Evolutionary conservation across 1,139 yeast genomes (phyloP).

Genomic region (Maudiozyma humilis): DNA sequence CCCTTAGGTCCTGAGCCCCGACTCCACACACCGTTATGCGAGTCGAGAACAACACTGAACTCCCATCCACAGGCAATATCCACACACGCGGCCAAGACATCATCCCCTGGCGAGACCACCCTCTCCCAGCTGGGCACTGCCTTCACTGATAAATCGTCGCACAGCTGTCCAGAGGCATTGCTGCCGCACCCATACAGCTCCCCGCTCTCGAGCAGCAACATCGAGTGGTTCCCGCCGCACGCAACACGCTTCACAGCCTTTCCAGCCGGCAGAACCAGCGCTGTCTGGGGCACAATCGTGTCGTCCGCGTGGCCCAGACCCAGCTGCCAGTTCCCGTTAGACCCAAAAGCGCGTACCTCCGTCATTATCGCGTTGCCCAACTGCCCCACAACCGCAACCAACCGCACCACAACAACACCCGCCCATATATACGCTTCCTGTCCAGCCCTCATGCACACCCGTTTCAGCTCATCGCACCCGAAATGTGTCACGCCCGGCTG

Average conservation of each 20-base stretch:
- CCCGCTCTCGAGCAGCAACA: constrained; percentile 50
- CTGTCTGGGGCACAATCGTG: constrained; percentile 25
- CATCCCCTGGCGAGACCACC: constrained; percentile 15
- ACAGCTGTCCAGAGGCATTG: constrained; percentile 44
- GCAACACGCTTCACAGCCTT: constrained; percentile 37
- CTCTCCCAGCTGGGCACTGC: constrained; percentile 9
- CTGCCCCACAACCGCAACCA: too few species aligned
- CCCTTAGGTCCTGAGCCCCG: constrained; percentile 66
- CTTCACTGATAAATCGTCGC: constrained; percentile 1
- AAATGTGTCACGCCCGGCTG: not conserved
- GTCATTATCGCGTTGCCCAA: not conserved
- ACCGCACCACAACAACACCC: too few species aligned
- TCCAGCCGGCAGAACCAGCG: constrained; percentile 12
- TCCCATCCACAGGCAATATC: constrained; percentile 63
- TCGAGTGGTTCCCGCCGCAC: constrained; percentile 86
- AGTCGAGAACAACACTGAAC: constrained; percentile 47
- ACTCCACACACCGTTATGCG: constrained; percentile 37
- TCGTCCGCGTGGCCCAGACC: constrained; percentile 60
- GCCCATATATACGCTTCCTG: not conserved
- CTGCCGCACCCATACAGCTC: constrained; percentile 52
- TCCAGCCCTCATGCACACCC: not conserved
- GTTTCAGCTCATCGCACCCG: not conserved
- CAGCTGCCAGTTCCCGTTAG: constrained; percentile 73
- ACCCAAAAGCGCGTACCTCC: constrained; percentile 50
- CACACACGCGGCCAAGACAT: constrained; percentile 9